Percentiles rank a stretch among this genome's conserved stretches.
These are phyloP conservation scores for Vaccinium myrtillus DNA, from an alignment of 148 eudicot genomes.

Conservation along the genomic window DNA sequence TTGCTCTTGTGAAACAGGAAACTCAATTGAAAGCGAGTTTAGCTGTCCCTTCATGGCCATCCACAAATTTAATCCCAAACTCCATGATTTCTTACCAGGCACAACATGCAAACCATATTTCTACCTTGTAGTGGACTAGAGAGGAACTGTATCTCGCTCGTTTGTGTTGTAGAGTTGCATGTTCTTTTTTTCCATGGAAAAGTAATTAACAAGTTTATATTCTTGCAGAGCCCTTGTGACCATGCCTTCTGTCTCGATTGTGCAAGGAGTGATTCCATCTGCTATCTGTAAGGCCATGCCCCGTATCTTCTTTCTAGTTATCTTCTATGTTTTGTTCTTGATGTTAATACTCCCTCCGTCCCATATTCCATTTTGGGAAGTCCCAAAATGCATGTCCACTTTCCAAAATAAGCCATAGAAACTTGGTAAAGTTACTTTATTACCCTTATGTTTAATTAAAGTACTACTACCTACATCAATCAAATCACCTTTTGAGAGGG, in stretches of 20 bases:
- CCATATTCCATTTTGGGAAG: too few species aligned
- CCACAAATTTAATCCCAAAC: not conserved
- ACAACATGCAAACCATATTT: not conserved
- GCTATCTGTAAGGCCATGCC: conserved; percentile 73
- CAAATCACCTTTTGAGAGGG: too few species aligned
- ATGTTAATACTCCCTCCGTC: too few species aligned
- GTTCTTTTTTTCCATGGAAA: not conserved
- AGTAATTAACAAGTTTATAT: conserved; percentile 13
- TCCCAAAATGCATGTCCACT: too few species aligned
- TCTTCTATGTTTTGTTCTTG: not conserved
- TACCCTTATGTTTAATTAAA: too few species aligned
- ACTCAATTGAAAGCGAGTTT: not conserved
- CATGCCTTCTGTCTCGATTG: conserved; percentile 96
- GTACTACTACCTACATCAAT: too few species aligned
- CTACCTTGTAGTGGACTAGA: not conserved
- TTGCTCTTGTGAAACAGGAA: not conserved
- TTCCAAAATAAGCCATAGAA: too few species aligned
- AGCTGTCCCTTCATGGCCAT: not conserved
- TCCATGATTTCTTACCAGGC: not conserved
- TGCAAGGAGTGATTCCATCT: conserved; percentile 91
- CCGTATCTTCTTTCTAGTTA: not conserved
- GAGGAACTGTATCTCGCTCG: not conserved
- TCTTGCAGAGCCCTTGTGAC: conserved; percentile 94
- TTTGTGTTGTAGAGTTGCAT: not conserved
- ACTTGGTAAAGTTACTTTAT: too few species aligned